Evolutionary conservation across 768 basidiomycete species (phyloP), one percentile per base, ranked within the genome.

Genomic region (Phylloporus sp.): DNA sequence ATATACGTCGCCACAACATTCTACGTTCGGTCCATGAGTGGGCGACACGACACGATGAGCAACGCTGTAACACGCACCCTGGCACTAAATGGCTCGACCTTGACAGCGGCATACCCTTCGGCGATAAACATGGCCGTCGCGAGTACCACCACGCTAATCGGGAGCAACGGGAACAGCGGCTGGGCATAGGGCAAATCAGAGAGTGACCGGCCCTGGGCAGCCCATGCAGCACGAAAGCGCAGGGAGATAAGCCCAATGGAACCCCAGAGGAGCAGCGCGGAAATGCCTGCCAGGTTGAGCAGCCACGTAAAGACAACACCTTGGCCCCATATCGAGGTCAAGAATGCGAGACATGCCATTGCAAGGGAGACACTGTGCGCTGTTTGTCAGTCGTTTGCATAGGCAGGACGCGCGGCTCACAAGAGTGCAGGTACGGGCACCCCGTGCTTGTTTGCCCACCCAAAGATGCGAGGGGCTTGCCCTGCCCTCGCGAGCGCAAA

Each of bases 251-350:
- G 16, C 9, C 75, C 77, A 52, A 85, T 80, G 26, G 79, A 76
- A 23, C 76, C 78, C 85, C 86, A 88, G 36, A 84, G 82, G 52
- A 87, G 75, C 44, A 88, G 70, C 2, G 82, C 80, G 2, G 80
- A 84, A 40, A 87, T 80, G 36, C 85, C 84, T 8, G 80, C 81
- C 46, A 86, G 69, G 56, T 84, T 81, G 45, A 84, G 69, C 10
- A 86, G 70, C 85, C 79, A 80, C 2, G 73, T 76, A 56, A 82
- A 81, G 36, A 77, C 78, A 49, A 79, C 61, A 12, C 78, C 78
- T 41, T 75, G 71, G 15, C 80, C 77, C 80, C 80, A 82, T 53
- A 83, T 77, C 6, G 79, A 79, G 6, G 82, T 78, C 36, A 80
- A 60, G 67, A 80, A 82, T 0, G 81, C 78, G 38, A 83, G 63